These are phyloP conservation scores for Myxozyma kluyveri DNA, from an alignment of 805 yeast species.

Conservation along the genomic window DNA sequence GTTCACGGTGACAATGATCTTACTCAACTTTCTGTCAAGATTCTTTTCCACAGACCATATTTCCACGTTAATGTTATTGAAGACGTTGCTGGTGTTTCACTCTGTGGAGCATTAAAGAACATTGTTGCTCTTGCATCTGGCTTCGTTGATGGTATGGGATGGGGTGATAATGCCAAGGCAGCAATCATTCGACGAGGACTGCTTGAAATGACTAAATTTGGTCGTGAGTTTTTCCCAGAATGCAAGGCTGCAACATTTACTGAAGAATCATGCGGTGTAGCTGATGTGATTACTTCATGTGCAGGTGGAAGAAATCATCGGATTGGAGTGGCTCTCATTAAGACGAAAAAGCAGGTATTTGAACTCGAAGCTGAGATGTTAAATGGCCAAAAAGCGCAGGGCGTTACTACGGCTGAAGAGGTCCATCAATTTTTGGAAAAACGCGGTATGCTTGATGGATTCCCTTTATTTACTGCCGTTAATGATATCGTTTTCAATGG, in stretches of 20 bases:
- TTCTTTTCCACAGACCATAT: conserved; percentile 93
- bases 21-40: conserved; percentile 42
- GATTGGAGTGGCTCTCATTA: conserved; percentile 45
- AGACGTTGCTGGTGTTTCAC: conserved; percentile 93
- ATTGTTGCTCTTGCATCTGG: conserved; percentile 96
- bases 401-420: conserved; percentile 85
- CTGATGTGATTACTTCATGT: conserved; percentile 96
- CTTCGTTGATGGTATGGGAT: conserved; percentile 93
- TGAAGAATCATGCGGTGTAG: conserved; percentile 95
- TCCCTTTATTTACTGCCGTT: conserved; percentile 78
- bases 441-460: conserved; percentile 56
- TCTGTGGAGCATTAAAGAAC: conserved; percentile 96
- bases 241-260: conserved; percentile 75
- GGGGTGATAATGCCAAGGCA: conserved; percentile 99
- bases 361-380: conserved; percentile 82
- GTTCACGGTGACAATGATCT: conserved; percentile 2
- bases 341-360: conserved; percentile 62
- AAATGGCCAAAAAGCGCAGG: conserved; percentile 97
- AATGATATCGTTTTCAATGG: conserved; percentile 78
- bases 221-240: conserved; percentile 73
- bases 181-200: conserved; percentile 96
- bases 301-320: conserved; percentile 95
- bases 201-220: conserved; percentile 84
- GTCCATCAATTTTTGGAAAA: conserved; percentile 76
- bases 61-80: conserved; percentile 92